These are phyloP conservation scores for Turnera subulata DNA, from an alignment of 345 rosid genomes.

Conservation along the genomic window DNA sequence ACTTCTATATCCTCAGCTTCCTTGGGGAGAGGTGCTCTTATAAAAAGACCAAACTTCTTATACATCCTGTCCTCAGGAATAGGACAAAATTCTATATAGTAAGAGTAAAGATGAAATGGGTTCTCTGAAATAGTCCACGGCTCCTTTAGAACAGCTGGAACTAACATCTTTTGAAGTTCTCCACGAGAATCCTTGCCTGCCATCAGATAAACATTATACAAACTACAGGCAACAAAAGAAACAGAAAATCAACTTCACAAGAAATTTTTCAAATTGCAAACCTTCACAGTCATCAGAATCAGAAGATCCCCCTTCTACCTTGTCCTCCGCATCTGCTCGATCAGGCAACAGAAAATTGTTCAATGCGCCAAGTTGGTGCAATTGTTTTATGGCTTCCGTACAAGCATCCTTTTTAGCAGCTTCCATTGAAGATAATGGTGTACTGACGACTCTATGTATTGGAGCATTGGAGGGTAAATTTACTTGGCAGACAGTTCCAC, in stretches of 20 bases:
- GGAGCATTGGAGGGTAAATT: conserved; percentile 87
- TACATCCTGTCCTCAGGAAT: conserved; percentile 72
- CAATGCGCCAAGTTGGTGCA: conserved; percentile 78
- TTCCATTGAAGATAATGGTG: conserved; percentile 57
- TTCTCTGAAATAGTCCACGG: conserved; percentile 43
- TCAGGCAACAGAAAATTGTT: conserved; percentile 60
- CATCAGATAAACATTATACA: conserved; percentile 21
- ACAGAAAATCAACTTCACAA: neutral
- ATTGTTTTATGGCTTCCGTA: conserved; percentile 68
- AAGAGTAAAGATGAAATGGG: conserved; percentile 39
- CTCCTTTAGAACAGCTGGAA: conserved; percentile 56
- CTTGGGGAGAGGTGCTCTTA: conserved; percentile 65
- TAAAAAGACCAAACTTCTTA: conserved; percentile 69
- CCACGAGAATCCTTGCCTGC: conserved; percentile 54
- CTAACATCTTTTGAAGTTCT: conserved; percentile 72
- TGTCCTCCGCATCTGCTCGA: conserved; percentile 35
- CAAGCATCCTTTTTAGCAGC: conserved; percentile 84
- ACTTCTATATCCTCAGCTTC: conserved; percentile 75
- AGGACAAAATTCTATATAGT: conserved; percentile 61
- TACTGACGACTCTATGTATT: conserved; percentile 47
- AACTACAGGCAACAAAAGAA: conserved; percentile 10
- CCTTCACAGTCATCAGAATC: conserved; percentile 51
- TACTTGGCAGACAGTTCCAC: conserved; percentile 71
- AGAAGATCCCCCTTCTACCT: conserved; percentile 24
- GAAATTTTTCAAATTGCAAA: conserved; percentile 21